Conservation (phyloP, 176 grass and related monocot species). For the Lolium multiflorum region DNA sequence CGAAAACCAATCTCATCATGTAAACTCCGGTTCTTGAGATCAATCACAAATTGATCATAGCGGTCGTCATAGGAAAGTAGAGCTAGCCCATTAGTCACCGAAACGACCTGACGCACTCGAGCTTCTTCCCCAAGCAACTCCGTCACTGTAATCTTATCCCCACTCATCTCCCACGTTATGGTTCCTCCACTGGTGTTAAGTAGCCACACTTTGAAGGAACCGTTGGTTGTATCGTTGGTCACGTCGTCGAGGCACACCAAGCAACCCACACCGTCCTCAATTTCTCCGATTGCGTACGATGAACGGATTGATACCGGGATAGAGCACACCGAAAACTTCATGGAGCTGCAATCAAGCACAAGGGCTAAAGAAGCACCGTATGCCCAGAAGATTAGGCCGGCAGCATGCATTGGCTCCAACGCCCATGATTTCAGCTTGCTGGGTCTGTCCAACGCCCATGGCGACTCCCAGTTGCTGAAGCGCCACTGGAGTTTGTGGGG, state of each 20-base stretch:
- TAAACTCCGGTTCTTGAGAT: too few relatives aligned
- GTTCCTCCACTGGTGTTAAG: too few relatives aligned
- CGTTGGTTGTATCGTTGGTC: too few relatives aligned
- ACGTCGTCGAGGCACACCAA: neutral
- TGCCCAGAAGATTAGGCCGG: neutral
- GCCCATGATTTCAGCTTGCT: neutral
- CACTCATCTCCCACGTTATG: too few relatives aligned
- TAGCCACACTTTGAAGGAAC: too few relatives aligned
- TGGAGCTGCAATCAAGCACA: neutral
- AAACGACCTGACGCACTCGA: too few relatives aligned
- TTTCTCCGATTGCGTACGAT: neutral
- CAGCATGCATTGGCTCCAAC: neutral
- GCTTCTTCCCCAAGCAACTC: too few relatives aligned
- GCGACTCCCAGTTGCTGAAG: neutral
- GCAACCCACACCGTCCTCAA: neutral
- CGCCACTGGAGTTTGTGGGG: neutral
- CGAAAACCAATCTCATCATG: too few relatives aligned
- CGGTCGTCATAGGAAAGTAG: too few relatives aligned
- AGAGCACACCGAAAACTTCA: neutral
- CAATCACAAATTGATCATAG: too few relatives aligned
- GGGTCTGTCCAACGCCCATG: neutral
- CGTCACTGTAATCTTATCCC: too few relatives aligned
- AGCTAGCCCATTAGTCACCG: too few relatives aligned
- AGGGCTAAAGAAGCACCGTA: neutral
- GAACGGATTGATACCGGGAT: neutral